Base-by-base conservation (phyloP, 2,329 filamentous ascomycete species). In the Aureobasidium pullulans region DNA sequence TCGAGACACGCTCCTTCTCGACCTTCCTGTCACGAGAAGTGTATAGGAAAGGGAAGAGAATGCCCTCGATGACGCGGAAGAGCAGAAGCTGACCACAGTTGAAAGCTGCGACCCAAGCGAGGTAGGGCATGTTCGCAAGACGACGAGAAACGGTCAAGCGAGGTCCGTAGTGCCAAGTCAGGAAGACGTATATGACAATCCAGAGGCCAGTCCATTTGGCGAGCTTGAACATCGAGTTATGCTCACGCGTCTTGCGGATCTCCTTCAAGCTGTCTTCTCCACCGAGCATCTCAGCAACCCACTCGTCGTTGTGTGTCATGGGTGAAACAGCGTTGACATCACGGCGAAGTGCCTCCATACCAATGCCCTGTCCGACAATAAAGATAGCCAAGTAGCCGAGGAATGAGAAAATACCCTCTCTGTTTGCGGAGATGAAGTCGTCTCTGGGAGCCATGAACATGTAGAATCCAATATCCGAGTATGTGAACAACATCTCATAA, bases 331-430 rank as follows among this genome's bases (percentile, higher is more conserved):
- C 64, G 34, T 68, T 65, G 9, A 67, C 64, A 42, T 72, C 69
- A 39, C 81, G 76, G 3, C 90, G 89, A 39, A 97, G 82, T 61
- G 94, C 82, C 62, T 86, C 83, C 73, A 92, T 85, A 52, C 94
- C 94, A 16, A 87, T 83, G 42, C 89, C 88, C 70, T 95, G 90
- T 3, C 94, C 94, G 0, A 89, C 85, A 40, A 99, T 83, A 73
- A 96, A 99, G 61, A 99, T 96, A 48, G 93, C 88, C 47, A 99
- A 81, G 70, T 99, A 99, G 4, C 94, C 94, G 52, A 89, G 75
- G 72, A 97, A 96, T 57, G 91, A 96, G 72, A 93, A 96, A n/a
- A 99, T 81, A 0, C 94, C 94, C 72, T 99, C 94, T 29, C 93
- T 83, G 70, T 99, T 99, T 79, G 91, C 89, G 1, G 90, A 93